These are phyloP conservation scores for Alternaria burnsii DNA, from an alignment of 2,329 filamentous ascomycete genomes.

Conservation along the genomic window DNA sequence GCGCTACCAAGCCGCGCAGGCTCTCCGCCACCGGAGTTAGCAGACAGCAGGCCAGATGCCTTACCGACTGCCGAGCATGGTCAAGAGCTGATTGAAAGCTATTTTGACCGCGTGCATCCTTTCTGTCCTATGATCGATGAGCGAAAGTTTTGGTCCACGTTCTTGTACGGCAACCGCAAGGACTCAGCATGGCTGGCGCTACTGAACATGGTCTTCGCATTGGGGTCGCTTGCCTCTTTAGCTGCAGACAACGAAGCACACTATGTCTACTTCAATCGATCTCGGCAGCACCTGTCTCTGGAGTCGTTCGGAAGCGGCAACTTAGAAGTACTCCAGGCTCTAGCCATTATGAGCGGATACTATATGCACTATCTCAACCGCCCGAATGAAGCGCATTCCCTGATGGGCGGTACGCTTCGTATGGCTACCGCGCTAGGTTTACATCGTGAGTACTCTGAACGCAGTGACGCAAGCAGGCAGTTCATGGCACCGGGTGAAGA, in stretches of 20 bases:
- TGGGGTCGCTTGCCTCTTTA: constrained; percentile 75
- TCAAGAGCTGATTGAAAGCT: constrained; percentile 75
- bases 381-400: constrained; percentile 77
- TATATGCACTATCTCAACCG: constrained; percentile 82
- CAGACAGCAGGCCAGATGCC: constrained; percentile 51
- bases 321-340: constrained; percentile 76
- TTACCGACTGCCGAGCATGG: constrained; percentile 69
- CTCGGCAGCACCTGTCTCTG: constrained; percentile 71
- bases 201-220: constrained; percentile 78
- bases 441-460: constrained; percentile 68
- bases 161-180: constrained; percentile 67
- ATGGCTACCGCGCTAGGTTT: constrained; percentile 79
- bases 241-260: constrained; percentile 71
- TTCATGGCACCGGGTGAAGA: constrained; percentile 36
- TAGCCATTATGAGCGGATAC: constrained; percentile 76
- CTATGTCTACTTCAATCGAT: constrained; percentile 73
- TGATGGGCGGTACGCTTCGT: constrained; percentile 74
- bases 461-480: constrained; percentile 27
- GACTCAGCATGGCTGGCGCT: constrained; percentile 76
- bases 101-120: constrained; percentile 76
- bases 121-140: constrained; percentile 80
- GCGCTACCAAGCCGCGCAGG: constrained; percentile 47
- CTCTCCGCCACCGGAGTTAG: constrained; percentile 48
- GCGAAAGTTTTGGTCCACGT: constrained; percentile 71
- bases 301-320: constrained; percentile 75